Evolutionary conservation across 805 yeast genomes (phyloP).

Genomic region (Hanseniaspora clermontiae): DNA sequence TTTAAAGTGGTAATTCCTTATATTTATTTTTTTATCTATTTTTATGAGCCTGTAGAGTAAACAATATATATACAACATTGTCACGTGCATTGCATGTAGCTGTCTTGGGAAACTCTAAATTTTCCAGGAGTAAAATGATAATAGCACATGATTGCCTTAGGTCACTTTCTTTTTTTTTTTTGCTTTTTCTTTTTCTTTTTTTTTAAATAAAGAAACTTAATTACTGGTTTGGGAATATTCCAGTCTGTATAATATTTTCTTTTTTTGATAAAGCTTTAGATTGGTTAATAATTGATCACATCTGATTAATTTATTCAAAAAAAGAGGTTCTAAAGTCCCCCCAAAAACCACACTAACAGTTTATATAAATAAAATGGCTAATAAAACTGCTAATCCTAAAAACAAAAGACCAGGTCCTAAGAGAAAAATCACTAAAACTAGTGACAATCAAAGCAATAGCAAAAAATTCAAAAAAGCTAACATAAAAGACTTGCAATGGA

Average conservation of each 20-base stretch:
- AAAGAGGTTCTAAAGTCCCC: neutral
- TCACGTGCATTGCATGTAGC: neutral
- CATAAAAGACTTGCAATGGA: constrained; percentile 49
- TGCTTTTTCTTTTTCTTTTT: neutral
- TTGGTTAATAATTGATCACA: too few relatives aligned
- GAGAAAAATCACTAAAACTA: constrained; percentile 5
- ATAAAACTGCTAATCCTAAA: neutral
- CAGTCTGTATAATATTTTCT: neutral
- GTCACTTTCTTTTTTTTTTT: neutral
- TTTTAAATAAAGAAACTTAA: neutral
- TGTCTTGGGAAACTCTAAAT: too few relatives aligned
- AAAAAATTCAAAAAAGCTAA: constrained; percentile 8
- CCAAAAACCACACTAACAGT: neutral
- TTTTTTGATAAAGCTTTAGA: too few relatives aligned
- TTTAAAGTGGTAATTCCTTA: neutral
- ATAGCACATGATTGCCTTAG: too few relatives aligned
- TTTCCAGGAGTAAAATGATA: too few relatives aligned
- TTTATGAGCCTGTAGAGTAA: too few relatives aligned
- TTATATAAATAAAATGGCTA: neutral
- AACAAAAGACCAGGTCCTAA: constrained; percentile 2
- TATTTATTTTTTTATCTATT: neutral
- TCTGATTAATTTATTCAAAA: neutral
- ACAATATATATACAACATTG: too few relatives aligned
- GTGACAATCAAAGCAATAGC: neutral
- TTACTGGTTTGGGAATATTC: neutral